Base-by-base conservation (phyloP, 148 eudicot genomes). In the Cornus controversa region DNA sequence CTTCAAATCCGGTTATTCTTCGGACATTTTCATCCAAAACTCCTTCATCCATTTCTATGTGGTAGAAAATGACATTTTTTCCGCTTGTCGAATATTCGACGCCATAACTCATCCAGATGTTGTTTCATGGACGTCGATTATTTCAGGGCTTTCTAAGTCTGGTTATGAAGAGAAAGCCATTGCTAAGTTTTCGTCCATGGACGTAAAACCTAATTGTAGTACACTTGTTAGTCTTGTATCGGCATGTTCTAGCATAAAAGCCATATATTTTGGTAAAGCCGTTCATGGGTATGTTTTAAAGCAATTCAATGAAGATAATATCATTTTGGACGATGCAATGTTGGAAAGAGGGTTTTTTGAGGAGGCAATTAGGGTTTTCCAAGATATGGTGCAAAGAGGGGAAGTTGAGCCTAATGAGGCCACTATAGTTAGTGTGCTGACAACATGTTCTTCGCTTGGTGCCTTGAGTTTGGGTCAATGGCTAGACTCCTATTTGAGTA, bases 381-480 rank as follows among this genome's bases (percentile, higher is more conserved):
- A 70, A 22, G 40, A 70, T 15, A 80, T 80, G 82, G 73, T 80
- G 70, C 18, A 50, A 63, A 67, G 47, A n/a, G 37, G 82, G 13
- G 75, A 80, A 70, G 75, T 45, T 50, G 75, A 75, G 79, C 82
- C 82, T 37, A 75, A 80, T 75, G 82, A 80, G 66, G 82, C 82
- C 31, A 80, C 82, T 20, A 23, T 80, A 42, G 79, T 80, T 29
- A 80, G 29, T 75, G 75, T 75, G 29, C 53, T 80, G 71, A 63
- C 79, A 0, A 79, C 75, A 4, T 80, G 82, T 20, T 29, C 75
- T 75, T 75, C 40, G 0, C 65, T 80, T 63, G 77, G 75, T 34
- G 47, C 70, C 36, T 50, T 70, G 50, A 64, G 50, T 75, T 80
- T 76, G 70, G 74, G 82, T 70, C 50, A 8, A 20, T 74, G 75